Conservation (phyloP, 345 rosid genomes). For the Salix caprea region DNA sequence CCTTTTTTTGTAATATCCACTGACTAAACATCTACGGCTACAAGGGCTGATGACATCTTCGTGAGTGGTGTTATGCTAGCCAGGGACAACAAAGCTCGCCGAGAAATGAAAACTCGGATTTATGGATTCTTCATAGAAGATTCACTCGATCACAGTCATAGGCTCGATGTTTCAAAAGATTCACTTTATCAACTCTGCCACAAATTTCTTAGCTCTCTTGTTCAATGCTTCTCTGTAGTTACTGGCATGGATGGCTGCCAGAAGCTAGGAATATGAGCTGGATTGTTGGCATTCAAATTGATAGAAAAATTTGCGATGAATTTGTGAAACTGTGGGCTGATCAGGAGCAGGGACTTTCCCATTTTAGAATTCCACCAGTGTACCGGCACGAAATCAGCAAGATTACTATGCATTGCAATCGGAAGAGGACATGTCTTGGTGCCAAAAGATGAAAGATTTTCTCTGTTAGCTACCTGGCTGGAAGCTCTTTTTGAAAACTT, state of each 20-base stretch:
- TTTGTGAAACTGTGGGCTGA: constrained; percentile 86
- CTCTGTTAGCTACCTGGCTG: constrained; percentile 74
- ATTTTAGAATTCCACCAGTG: constrained; percentile 74
- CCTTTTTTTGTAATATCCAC: too few relatives aligned
- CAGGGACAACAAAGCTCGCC: constrained; percentile 82
- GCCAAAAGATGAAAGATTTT: constrained; percentile 53
- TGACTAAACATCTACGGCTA: constrained; percentile 36
- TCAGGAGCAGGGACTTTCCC: constrained; percentile 81
- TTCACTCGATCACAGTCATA: constrained; percentile 31
- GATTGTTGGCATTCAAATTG: constrained; percentile 76
- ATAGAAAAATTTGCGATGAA: constrained; percentile 60
- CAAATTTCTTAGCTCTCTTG: constrained; percentile 65
- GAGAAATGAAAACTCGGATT: constrained; percentile 78
- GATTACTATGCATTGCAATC: constrained; percentile 77
- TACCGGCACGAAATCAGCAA: constrained; percentile 85
- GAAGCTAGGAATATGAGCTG: constrained; percentile 84
- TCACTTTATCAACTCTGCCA: constrained; percentile 76
- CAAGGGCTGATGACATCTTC: constrained; percentile 61
- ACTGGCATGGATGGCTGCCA: constrained; percentile 49
- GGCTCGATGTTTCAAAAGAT: constrained; percentile 57
- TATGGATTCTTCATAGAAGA: constrained; percentile 68
- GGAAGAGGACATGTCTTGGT: constrained; percentile 83
- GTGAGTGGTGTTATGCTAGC: constrained; percentile 69
- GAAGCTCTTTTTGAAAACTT: constrained; percentile 89
- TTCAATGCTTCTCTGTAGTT: constrained; percentile 77